Evolutionary conservation across 1,284 basidiomycete species (phyloP).

Genomic region (Sanghuangporus weigelae): DNA sequence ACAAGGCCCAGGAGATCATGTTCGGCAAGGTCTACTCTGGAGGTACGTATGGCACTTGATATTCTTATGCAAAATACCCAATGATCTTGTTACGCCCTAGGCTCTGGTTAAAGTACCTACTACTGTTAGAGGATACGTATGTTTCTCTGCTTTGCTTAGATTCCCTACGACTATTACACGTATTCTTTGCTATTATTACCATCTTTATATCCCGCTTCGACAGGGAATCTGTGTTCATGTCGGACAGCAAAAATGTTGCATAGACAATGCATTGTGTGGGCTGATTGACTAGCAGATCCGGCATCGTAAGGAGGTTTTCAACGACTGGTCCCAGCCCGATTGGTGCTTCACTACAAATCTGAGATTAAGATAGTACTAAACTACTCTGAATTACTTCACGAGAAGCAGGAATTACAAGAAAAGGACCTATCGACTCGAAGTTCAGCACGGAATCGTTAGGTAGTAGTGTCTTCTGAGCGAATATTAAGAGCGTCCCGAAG

Average conservation of each 20-base stretch:
- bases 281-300: neutral
- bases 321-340: neutral
- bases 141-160: constrained; percentile 15
- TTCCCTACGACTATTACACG: constrained; percentile 11
- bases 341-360: too few relatives aligned
- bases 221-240: constrained; percentile 1
- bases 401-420: too few relatives aligned
- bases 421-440: too few relatives aligned
- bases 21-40: constrained; percentile 97
- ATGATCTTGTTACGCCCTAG: constrained; percentile 25
- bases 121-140: constrained; percentile 5
- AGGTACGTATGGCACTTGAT: constrained; percentile 29
- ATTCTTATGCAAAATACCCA: neutral
- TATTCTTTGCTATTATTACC: constrained; percentile 17
- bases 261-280: constrained; percentile 4
- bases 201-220: neutral
- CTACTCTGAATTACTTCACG: too few relatives aligned
- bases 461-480: neutral
- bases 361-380: too few relatives aligned
- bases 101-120: constrained; percentile 39
- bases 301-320: neutral
- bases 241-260: constrained; percentile 11
- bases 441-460: too few relatives aligned
- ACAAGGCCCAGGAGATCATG: constrained; percentile 87
- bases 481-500: constrained; percentile 13